Evolutionary conservation across 1,284 basidiomycete species (phyloP).

Genomic region (Melampsora larici-populina): DNA sequence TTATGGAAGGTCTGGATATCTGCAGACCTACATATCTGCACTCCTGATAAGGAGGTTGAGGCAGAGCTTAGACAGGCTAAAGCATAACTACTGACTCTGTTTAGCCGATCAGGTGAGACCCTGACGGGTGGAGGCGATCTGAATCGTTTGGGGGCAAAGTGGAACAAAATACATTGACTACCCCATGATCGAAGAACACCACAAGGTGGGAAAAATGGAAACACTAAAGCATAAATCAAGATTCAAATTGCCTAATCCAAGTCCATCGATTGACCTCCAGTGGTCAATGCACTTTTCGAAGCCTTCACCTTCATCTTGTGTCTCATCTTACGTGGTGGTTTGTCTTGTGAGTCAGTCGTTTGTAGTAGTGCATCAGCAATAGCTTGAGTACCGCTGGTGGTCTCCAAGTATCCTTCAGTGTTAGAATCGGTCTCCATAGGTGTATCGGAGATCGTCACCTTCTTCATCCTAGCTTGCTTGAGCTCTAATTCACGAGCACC

Average conservation of each 20-base stretch:
- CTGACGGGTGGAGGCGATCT: no score
- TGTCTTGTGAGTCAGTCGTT: neutral
- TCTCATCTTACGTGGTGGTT: slow-evolving; percentile 17
- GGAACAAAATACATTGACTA: no score
- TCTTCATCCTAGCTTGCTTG: slow-evolving; percentile 7
- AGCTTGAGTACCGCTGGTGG: slow-evolving; percentile 18
- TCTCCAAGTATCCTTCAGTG: neutral
- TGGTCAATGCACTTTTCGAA: slow-evolving; percentile 18
- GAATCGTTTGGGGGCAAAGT: no score
- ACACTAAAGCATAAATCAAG: no score
- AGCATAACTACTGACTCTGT: no score
- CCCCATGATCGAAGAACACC: no score
- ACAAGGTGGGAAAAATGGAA: no score
- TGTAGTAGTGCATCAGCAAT: slow-evolving; percentile 33
- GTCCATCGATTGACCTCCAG: slow-evolving; percentile 14
- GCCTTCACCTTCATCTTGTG: slow-evolving; percentile 27
- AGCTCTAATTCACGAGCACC: slow-evolving; percentile 9
- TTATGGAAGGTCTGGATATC: no score
- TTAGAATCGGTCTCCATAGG: slow-evolving; percentile 3
- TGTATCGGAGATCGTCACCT: neutral
- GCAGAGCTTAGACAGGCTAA: no score
- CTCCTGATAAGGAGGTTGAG: no score
- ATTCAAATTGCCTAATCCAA: neutral
- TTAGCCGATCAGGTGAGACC: no score
- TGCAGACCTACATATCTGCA: no score